phyloP scores from a whole-genome alignment of 805 yeast species.

The Candida endomychidarum region DNA sequence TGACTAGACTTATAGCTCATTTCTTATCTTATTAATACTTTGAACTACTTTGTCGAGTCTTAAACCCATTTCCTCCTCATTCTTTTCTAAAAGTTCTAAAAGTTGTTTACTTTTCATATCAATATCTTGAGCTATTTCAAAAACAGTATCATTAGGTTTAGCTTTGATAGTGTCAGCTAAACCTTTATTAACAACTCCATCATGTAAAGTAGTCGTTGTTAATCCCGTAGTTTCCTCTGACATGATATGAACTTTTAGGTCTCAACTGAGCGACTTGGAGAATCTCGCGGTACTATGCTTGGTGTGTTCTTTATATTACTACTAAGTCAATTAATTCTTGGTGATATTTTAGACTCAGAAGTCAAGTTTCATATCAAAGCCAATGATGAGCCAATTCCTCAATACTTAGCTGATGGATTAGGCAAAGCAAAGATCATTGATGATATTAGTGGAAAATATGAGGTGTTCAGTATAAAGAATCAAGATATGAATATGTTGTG shows the following conservation, averaged over 20 bases:
- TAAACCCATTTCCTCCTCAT: constrained; percentile 28
- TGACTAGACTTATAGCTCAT: neutral
- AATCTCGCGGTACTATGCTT: neutral
- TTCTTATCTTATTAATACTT: constrained; percentile 6
- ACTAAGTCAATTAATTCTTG: neutral
- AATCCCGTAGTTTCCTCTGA: constrained; percentile 22
- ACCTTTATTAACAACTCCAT: constrained; percentile 22
- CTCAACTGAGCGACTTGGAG: neutral
- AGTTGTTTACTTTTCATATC: constrained; percentile 26
- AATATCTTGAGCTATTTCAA: constrained; percentile 36
- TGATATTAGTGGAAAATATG: constrained; percentile 8
- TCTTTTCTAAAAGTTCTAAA: constrained; percentile 21
- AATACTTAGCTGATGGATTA: constrained; percentile 1
- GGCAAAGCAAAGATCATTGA: neutral
- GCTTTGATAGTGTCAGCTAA: neutral
- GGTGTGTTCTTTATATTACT: neutral
- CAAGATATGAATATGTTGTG: constrained; percentile 10
- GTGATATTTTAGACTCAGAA: constrained; percentile 5
- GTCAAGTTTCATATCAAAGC: constrained; percentile 12
- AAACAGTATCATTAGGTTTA: constrained; percentile 19
- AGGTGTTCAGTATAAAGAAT: constrained; percentile 9
- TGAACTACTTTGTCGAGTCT: constrained; percentile 25
- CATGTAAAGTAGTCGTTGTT: constrained; percentile 33
- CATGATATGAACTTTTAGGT: too few relatives aligned
- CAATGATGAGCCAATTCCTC: constrained; percentile 4